These are phyloP conservation scores for Patellaria atrata DNA, from an alignment of 495 filamentous ascomycete genomes.

Conservation along the genomic window DNA sequence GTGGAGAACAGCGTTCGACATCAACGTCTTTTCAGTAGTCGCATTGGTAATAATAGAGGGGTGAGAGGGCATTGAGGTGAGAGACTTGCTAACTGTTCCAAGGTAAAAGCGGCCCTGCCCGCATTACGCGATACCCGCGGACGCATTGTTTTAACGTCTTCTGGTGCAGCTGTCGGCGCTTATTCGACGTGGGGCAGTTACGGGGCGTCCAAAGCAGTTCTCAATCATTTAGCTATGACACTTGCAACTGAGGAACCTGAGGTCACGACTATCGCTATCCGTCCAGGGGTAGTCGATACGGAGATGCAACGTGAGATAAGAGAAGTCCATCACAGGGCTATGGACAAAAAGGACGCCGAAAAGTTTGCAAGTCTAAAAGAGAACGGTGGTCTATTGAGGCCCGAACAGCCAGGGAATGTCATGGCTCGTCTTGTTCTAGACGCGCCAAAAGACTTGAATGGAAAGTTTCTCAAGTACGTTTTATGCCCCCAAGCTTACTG, in stretches of 20 bases:
- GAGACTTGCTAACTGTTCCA: slow-evolving; percentile 4
- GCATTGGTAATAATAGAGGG: slow-evolving; percentile 43
- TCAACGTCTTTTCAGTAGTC: slow-evolving; percentile 71
- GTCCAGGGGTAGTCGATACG: slow-evolving; percentile 80
- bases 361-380: slow-evolving; percentile 56
- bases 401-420: slow-evolving; percentile 73
- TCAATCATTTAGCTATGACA: slow-evolving; percentile 67
- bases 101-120: slow-evolving; percentile 64
- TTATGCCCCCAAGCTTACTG: too few relatives aligned
- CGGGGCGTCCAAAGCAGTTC: slow-evolving; percentile 71
- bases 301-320: slow-evolving; percentile 82
- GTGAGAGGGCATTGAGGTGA: not conserved
- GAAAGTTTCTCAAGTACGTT: slow-evolving; percentile 36
- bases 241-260: slow-evolving; percentile 67
- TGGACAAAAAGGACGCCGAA: slow-evolving; percentile 51
- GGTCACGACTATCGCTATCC: slow-evolving; percentile 53
- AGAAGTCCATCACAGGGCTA: slow-evolving; percentile 46
- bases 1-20: slow-evolving; percentile 64
- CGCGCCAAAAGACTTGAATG: slow-evolving; percentile 51
- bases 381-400: slow-evolving; percentile 54
- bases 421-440: slow-evolving; percentile 62
- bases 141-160: slow-evolving; percentile 27
- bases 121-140: slow-evolving; percentile 43
- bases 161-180: slow-evolving; percentile 39
- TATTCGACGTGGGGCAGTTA: slow-evolving; percentile 72